phyloP scores from a whole-genome alignment of 768 basidiomycete genomes.

The Termitomyces eurrhizus region DNA sequence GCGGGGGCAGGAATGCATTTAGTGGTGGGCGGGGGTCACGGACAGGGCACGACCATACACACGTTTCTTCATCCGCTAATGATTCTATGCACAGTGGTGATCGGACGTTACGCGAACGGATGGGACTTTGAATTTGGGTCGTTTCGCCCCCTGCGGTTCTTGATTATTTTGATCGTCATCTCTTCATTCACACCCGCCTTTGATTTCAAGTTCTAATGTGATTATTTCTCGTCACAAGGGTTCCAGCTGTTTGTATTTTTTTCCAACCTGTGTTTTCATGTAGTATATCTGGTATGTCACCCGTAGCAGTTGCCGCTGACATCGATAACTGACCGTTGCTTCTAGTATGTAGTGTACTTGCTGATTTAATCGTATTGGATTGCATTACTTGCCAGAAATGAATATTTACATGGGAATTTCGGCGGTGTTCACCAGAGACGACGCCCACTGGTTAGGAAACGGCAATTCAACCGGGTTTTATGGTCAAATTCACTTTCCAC shows the following conservation, averaged over 20 bases:
- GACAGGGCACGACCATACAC: conserved; percentile 27
- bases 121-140: conserved; percentile 57
- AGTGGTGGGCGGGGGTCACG: conserved; percentile 31
- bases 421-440: not conserved
- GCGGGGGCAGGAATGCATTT: conserved; percentile 11
- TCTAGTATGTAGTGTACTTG: conserved; percentile 19
- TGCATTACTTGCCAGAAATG: not conserved
- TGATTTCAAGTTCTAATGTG: not conserved
- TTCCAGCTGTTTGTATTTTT: not conserved
- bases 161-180: not conserved
- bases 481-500: not conserved
- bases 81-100: conserved; percentile 42
- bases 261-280: conserved; percentile 6
- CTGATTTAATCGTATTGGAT: not conserved
- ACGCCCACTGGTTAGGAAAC: not conserved
- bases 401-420: not conserved
- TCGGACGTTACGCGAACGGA: conserved; percentile 83
- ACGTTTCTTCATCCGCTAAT: conserved; percentile 21
- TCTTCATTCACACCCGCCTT: not conserved
- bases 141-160: not conserved
- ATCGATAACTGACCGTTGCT: conserved; percentile 16
- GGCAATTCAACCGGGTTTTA: not conserved
- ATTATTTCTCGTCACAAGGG: not conserved
- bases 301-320: not conserved
- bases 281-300: conserved; percentile 27